Evolutionary conservation across 2,329 filamentous ascomycete species (phyloP).

Genomic region (Aspergillus tanneri): DNA sequence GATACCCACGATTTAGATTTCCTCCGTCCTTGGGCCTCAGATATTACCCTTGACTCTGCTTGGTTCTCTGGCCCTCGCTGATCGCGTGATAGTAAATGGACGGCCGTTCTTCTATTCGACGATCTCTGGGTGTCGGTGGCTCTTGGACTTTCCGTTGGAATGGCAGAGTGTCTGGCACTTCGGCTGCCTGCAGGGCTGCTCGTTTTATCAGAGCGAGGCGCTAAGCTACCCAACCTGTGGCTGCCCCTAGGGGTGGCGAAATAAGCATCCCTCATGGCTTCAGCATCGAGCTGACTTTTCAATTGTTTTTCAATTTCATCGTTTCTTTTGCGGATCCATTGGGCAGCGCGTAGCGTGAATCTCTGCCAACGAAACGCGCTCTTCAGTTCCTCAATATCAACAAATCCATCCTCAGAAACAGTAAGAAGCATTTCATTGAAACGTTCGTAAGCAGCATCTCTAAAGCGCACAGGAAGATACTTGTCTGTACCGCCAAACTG

Average conservation of each 20-base stretch:
- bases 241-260: constrained; percentile 10
- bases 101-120: neutral
- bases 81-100: neutral
- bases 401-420: constrained; percentile 34
- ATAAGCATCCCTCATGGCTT: constrained; percentile 30
- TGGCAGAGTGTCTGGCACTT: neutral
- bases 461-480: constrained; percentile 37
- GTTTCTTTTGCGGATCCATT: constrained; percentile 49
- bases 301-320: constrained; percentile 49
- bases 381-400: constrained; percentile 48
- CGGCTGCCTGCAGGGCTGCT: neutral
- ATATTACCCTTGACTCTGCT: neutral
- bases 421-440: constrained; percentile 38
- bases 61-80: neutral
- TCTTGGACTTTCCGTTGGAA: neutral
- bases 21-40: constrained; percentile 10
- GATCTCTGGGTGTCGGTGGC: neutral
- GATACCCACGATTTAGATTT: constrained; percentile 19
- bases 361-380: constrained; percentile 51
- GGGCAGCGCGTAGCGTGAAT: constrained; percentile 46
- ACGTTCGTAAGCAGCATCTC: constrained; percentile 37
- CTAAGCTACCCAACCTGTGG: constrained; percentile 23
- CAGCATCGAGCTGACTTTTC: constrained; percentile 43
- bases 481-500: constrained; percentile 41
- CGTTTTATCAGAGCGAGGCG: constrained; percentile 2